Evolutionary conservation across 345 rosid species (phyloP).

Genomic region (Durio zibethinus): DNA sequence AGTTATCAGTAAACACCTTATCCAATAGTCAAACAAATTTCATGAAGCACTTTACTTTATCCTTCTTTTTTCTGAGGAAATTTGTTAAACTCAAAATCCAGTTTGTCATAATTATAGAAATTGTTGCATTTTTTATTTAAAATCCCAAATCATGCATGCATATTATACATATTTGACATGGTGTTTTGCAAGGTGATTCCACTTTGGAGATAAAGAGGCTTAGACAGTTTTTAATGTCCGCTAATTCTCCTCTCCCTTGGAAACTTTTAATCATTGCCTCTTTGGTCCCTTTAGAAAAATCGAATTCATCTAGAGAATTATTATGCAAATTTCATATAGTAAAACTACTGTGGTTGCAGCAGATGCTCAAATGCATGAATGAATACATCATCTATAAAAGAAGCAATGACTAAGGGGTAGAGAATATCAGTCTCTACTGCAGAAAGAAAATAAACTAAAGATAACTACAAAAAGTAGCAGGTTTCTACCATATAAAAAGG

Average conservation of each 20-base stretch:
- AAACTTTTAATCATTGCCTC: neutral
- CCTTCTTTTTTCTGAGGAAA: neutral
- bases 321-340: neutral
- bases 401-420: neutral
- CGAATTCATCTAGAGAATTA: neutral
- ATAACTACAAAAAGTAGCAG: neutral
- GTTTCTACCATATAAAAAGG: neutral
- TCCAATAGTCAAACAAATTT: neutral
- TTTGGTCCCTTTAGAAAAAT: neutral
- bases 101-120: neutral
- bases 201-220: neutral
- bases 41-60: too few relatives aligned
- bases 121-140: neutral
- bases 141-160: neutral
- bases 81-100: neutral
- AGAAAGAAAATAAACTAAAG: neutral
- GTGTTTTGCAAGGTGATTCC: neutral
- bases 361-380: neutral
- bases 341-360: neutral
- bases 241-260: neutral
- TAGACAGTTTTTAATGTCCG: neutral
- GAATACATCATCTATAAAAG: neutral
- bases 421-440: neutral
- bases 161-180: neutral
- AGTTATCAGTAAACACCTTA: neutral